Conservation (phyloP, 139 green algal species). For the Tetradesmus obliquus region DNA sequence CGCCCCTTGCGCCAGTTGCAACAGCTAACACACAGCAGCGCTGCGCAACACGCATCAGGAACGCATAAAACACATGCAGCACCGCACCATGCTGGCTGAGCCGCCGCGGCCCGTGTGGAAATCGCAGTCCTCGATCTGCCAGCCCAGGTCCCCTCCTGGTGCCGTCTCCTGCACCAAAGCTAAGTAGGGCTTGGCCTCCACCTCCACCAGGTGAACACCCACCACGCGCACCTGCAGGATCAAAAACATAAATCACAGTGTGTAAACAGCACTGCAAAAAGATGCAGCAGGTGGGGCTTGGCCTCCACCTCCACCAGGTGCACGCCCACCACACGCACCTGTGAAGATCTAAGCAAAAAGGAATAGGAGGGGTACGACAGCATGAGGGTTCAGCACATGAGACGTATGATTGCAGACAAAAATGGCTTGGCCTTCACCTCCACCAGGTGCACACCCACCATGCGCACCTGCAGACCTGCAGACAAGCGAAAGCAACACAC, state of each 20-base stretch:
- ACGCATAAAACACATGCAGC: not conserved
- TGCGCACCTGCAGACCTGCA: constrained; percentile 9
- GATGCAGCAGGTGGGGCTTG: not conserved
- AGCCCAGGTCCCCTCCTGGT: constrained; percentile 43
- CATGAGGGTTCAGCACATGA: too few relatives aligned
- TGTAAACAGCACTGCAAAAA: not conserved
- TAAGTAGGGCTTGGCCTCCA: constrained; percentile 30
- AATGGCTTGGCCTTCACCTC: constrained; percentile 19
- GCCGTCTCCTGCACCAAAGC: constrained; percentile 43
- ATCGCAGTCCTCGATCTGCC: constrained; percentile 49
- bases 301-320: constrained; percentile 38
- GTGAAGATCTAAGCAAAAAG: not conserved
- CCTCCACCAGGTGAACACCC: constrained; percentile 43
- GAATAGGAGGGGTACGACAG: too few relatives aligned
- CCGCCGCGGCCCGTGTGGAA: constrained; percentile 29
- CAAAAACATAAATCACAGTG: not conserved
- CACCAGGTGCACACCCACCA: constrained; percentile 36
- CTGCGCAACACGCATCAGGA: not conserved
- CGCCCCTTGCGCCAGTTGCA: not conserved
- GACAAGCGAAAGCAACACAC: not conserved
- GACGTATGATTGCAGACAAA: not conserved
- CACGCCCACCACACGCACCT: constrained; percentile 43
- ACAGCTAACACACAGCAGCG: not conserved
- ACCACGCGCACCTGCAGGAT: constrained; percentile 41
- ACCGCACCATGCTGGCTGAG: constrained; percentile 22